Evolutionary conservation across 2,329 filamentous ascomycete genomes (phyloP).

Genomic region (Exophiala dermatitidis): DNA sequence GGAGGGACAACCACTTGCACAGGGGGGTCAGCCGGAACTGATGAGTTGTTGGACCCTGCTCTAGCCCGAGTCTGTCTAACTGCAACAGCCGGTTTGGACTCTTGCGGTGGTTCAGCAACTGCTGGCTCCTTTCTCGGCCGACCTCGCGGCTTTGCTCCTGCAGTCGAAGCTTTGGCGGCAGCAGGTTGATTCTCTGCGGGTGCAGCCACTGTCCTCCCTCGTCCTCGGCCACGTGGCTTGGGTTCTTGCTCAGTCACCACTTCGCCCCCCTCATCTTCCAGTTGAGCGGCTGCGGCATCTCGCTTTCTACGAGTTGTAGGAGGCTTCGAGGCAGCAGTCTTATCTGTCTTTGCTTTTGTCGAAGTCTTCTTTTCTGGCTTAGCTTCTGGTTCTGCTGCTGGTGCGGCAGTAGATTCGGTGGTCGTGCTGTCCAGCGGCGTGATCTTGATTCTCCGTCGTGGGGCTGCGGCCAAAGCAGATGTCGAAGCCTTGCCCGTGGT

Average conservation of each 20-base stretch:
- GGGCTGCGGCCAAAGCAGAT: conserved; percentile 21
- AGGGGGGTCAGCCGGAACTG: conserved; percentile 4
- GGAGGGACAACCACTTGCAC: conserved; percentile 20
- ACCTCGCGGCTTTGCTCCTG: conserved; percentile 26
- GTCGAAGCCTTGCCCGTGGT: conserved; percentile 1
- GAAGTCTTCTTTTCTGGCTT: conserved; percentile 15
- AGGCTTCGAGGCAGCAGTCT: conserved; percentile 7
- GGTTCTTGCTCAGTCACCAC: conserved; percentile 6
- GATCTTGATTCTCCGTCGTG: conserved; percentile 26
- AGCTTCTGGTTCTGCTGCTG: conserved; percentile 2
- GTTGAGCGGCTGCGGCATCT: conserved; percentile 2
- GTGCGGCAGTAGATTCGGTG: conserved; percentile 7
- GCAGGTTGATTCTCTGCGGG: conserved; percentile 2
- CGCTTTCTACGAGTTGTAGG: conserved; percentile 13
- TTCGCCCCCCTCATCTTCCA: conserved; percentile 8
- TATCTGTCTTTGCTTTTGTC: conserved; percentile 17
- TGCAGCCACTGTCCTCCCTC: conserved; percentile 4
- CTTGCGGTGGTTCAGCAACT: conserved; percentile 6
- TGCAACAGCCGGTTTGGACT: conserved; percentile 2
- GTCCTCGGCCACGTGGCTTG: conserved; percentile 15
- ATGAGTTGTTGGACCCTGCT: conserved; percentile 12
- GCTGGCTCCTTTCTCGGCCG: conserved; percentile 27
- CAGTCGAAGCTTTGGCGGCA: neutral
- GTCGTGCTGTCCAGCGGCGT: conserved; percentile 18
- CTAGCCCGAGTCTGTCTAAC: conserved; percentile 21